Conservation (phyloP, 768 basidiomycete species). For the Lactifluus volemus region DNA sequence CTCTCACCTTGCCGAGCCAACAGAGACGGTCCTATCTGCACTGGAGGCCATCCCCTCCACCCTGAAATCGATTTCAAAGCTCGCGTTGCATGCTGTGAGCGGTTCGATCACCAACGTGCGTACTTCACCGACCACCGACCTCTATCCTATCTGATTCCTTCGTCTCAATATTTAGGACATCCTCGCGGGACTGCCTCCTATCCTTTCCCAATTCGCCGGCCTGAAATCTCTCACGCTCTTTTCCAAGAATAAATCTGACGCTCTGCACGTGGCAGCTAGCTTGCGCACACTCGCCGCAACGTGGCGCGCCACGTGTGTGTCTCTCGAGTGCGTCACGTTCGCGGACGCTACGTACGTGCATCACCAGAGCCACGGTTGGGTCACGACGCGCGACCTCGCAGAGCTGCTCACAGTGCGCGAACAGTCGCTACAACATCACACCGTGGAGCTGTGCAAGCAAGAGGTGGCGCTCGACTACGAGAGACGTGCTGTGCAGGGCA, state of each 20-base stretch:
- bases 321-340: conserved; percentile 23
- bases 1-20: conserved; percentile 14
- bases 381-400: conserved; percentile 20
- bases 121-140: neutral
- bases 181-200: conserved; percentile 18
- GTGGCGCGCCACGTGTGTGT: conserved; percentile 22
- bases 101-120: conserved; percentile 23
- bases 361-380: conserved; percentile 21
- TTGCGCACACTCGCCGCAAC: conserved; percentile 10
- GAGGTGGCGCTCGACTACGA: conserved; percentile 2
- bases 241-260: conserved; percentile 22
- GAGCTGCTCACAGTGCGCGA: conserved; percentile 14
- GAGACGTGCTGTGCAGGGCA: neutral
- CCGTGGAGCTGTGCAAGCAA: conserved; percentile 1
- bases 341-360: conserved; percentile 20
- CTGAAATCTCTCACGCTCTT: conserved; percentile 22
- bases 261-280: conserved; percentile 16
- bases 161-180: conserved; percentile 19
- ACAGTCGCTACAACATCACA: conserved; percentile 3
- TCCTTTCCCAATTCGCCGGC: conserved; percentile 21
- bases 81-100: conserved; percentile 23
- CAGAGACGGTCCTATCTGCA: conserved; percentile 19
- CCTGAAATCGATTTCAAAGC: conserved; percentile 19
- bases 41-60: conserved; percentile 19
- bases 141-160: neutral